These are phyloP conservation scores for Fusarium sp. DNA, from an alignment of 2,329 filamentous ascomycete genomes.

Conservation along the genomic window DNA sequence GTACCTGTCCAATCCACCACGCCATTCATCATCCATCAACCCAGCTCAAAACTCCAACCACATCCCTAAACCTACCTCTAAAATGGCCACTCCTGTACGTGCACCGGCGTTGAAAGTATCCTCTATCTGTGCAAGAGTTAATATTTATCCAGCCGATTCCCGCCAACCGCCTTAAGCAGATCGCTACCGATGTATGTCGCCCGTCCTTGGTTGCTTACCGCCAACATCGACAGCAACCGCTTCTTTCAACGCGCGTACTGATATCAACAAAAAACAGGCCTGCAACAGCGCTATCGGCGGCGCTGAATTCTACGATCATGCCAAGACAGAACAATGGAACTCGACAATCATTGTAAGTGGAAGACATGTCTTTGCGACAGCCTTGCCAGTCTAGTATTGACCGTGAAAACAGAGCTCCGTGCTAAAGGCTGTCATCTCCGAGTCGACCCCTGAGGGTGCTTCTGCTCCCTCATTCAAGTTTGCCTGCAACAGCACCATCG, in stretches of 20 bases:
- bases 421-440: conserved; percentile 80
- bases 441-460: conserved; percentile 70
- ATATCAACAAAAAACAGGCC: conserved; percentile 65
- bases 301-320: conserved; percentile 86
- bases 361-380: conserved; percentile 9
- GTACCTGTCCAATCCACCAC: conserved; percentile 29
- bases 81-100: conserved; percentile 54
- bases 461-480: conserved; percentile 83
- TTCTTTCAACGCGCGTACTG: conserved; percentile 18
- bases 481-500: conserved; percentile 97
- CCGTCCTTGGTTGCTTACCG: conserved; percentile 36
- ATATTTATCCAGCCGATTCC: conserved; percentile 72
- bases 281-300: conserved; percentile 81
- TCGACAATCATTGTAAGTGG: conserved; percentile 83
- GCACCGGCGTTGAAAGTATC: background rate
- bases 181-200: conserved; percentile 79
- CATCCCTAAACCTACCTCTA: conserved; percentile 36
- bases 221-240: conserved; percentile 11
- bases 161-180: conserved; percentile 82
- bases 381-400: conserved; percentile 23
- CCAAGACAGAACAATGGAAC: conserved; percentile 89
- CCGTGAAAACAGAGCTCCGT: conserved; percentile 72
- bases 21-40: conserved; percentile 32
- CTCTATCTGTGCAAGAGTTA: conserved; percentile 25
- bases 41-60: conserved; percentile 36